These are phyloP conservation scores for Tripterygium wilfordii DNA, from an alignment of 177 flowering plant genomes.

Conservation along the genomic window DNA sequence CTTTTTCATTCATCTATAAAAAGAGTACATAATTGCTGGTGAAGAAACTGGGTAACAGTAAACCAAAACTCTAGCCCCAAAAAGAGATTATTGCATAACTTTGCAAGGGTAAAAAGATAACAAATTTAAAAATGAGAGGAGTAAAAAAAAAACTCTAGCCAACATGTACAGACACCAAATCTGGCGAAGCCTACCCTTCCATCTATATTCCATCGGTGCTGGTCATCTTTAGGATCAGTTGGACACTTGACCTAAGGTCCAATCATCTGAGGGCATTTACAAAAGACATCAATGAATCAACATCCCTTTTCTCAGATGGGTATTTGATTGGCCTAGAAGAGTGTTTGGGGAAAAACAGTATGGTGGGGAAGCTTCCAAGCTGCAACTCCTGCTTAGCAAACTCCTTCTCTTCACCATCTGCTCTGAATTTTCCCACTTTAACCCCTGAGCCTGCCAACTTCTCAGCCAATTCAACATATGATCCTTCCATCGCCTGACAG, in stretches of 20 bases:
- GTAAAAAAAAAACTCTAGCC: constrained; percentile 1
- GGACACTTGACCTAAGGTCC: too few species aligned
- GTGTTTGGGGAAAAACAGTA: constrained; percentile 87
- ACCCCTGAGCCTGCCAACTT: constrained; percentile 68
- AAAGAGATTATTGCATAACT: too few species aligned
- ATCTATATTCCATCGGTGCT: too few species aligned
- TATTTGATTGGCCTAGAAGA: constrained; percentile 69
- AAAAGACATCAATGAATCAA: constrained; percentile 81
- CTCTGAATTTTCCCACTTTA: constrained; percentile 88
- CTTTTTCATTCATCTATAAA: too few species aligned
- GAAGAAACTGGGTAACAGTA: too few species aligned
- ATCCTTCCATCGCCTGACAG: constrained; percentile 95
- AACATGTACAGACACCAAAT: too few species aligned
- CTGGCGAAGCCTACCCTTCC: too few species aligned
- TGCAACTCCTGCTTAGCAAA: constrained; percentile 69
- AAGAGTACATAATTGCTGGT: too few species aligned
- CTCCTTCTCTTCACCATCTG: constrained; percentile 86
- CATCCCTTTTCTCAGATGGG: constrained; percentile 84
- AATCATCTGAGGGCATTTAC: constrained; percentile 63
- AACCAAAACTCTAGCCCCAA: too few species aligned
- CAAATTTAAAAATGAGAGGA: too few species aligned
- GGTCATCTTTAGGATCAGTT: too few species aligned
- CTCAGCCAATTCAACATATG: constrained; percentile 72
- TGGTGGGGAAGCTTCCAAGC: constrained; percentile 86
- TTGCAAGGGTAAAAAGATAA: too few species aligned